These are phyloP conservation scores for Trichoderma sp. DNA, from an alignment of 2,329 filamentous ascomycete genomes.

Conservation along the genomic window DNA sequence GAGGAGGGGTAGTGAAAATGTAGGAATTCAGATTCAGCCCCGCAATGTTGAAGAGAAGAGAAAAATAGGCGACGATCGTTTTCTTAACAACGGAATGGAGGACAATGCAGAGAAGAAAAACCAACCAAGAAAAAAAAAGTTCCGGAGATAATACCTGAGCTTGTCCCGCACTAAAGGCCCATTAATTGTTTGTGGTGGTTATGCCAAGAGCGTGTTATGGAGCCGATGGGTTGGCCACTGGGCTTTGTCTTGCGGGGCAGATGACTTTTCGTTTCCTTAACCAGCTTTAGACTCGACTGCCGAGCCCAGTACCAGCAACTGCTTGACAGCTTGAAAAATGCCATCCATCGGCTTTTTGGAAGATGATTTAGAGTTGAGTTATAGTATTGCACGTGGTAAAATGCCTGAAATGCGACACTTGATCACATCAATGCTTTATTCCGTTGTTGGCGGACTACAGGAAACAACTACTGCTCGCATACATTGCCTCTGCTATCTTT, in stretches of 20 bases:
- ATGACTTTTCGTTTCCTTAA: not conserved
- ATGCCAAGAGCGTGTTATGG: not conserved
- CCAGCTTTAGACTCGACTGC: not conserved
- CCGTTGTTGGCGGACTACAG: no score
- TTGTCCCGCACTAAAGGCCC: constrained; percentile 20
- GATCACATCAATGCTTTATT: no score
- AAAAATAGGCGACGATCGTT: constrained; percentile 1
- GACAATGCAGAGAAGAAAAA: not conserved
- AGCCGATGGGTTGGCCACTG: not conserved
- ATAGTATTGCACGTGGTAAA: no score
- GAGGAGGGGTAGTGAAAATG: constrained; percentile 3
- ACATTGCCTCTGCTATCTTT: no score
- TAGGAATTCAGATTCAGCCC: constrained; percentile 4
- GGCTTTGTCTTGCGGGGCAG: constrained; percentile 14
- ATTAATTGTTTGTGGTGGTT: constrained; percentile 16
- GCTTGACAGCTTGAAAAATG: not conserved
- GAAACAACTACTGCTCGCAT: no score
- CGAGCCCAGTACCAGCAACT: no score
- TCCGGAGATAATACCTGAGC: constrained; percentile 14
- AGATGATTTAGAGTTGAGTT: no score
- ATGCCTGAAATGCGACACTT: no score
- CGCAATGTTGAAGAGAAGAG: not conserved
- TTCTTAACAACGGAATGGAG: constrained; percentile 6
- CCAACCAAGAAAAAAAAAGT: not conserved
- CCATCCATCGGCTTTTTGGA: no score